Base-by-base conservation (phyloP, 305 asterid species). In the Fraxinus floribunda region DNA sequence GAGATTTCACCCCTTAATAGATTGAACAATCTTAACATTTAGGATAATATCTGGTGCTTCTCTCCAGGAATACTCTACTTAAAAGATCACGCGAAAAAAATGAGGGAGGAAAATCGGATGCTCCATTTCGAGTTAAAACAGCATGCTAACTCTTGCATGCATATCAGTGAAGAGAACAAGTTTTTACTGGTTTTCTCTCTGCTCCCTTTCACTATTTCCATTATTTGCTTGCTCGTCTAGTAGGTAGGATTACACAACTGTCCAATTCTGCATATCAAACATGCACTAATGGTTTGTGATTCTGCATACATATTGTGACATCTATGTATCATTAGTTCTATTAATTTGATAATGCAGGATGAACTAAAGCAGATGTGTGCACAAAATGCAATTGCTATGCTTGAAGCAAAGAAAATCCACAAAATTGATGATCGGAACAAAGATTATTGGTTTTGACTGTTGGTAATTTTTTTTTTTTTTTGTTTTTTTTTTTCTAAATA, bases 331-430 rank as follows among this genome's bases (percentile, higher is more conserved):
- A 71, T 46, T 62, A 82, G 79, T 11, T 73, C 49, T 2, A 29
- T 71, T 75, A 44, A 16, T 78, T 18, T 75, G 36, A 6, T 80
- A 79, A 72, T 88, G 85, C 90, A 91, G 93, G 87, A 85, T 46
- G 44, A 85, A 70, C 83, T 91, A 78, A 90, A 83, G 88, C 36
- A 30, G 62, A 64, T 44, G 10, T 87, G 79, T 29, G 29, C 76
- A 57, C 88, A 86, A 24, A 76, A 75, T 29, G 78, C 78, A 7
- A 60, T 88, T 38, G 80, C 60, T 16, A 49, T 49, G 60, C 60
- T 49, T 15, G 20, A 49, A 49, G 60, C 60, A 49, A 49, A 49
- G 60, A 49, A 44, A 44, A 44, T 3, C 55, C 55, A 11, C 55
- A 13, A 13, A 44, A 46, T 13, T 46, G 57, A 46, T 15, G 18